Evolutionary conservation across 2,329 filamentous ascomycete genomes (phyloP).

Genomic region (Aspergillus brasiliensis): DNA sequence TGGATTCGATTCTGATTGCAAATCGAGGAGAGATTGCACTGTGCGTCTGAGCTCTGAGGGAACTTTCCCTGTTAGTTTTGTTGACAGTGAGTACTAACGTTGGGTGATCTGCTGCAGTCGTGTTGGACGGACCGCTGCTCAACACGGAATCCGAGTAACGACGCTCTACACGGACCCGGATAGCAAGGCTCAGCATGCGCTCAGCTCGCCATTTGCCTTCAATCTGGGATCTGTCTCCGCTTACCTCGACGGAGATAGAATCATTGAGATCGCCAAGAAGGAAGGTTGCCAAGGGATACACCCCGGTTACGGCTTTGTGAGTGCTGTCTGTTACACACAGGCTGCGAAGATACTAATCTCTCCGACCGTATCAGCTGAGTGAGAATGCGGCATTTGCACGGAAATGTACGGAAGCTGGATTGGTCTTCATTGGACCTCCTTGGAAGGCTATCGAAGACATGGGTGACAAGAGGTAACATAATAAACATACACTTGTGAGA

Average conservation of each 20-base stretch:
- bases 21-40: conserved; percentile 97
- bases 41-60: conserved; percentile 34
- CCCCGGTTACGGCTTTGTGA: conserved; percentile 85
- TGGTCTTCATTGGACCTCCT: conserved; percentile 93
- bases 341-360: conserved; percentile 3
- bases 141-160: conserved; percentile 88
- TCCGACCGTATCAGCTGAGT: conserved; percentile 57
- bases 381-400: conserved; percentile 91
- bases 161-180: conserved; percentile 96
- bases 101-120: conserved; percentile 51
- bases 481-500: neutral
- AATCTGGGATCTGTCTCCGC: conserved; percentile 80
- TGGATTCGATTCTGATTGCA: conserved; percentile 85
- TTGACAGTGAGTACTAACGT: conserved; percentile 5
- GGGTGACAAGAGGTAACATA: conserved; percentile 79
- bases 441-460: conserved; percentile 74
- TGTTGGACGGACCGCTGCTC: conserved; percentile 82
- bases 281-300: conserved; percentile 89
- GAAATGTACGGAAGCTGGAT: conserved; percentile 82
- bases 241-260: conserved; percentile 91
- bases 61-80: neutral
- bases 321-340: conserved; percentile 19
- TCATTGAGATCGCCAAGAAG: conserved; percentile 83
- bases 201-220: conserved; percentile 79
- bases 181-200: conserved; percentile 80